Evolutionary conservation across 176 grass and related monocot species (phyloP), one percentile per base, ranked within the genome.

Genomic region (Avena eriantha): DNA sequence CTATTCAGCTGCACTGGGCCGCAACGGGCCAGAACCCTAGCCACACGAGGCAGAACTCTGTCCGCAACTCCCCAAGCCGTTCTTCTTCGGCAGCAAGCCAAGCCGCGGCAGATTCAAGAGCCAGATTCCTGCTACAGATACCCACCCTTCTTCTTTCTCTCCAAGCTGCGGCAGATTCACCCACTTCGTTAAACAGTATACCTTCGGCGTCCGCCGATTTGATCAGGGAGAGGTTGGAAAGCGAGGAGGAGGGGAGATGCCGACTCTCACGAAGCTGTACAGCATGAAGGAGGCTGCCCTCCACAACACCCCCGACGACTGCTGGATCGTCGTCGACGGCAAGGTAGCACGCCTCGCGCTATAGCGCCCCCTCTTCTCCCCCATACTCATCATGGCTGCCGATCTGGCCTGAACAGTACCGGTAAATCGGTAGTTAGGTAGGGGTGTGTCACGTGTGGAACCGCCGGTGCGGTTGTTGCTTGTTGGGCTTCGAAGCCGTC

Each of bases 311-410:
- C 78, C 77, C 14, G 91, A 95, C 1, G 95, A 93, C 88, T 95
- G 91, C 91, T 93, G 85, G 93, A 87, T 98, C 87, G 91, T 95
- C 91, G 36, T 98, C 79, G 85, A 92, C 87, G 91, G 95, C 87
- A 98, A 93, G 87, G 93, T 97, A 87, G 79, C 56, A 3, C 45
- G 4, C 10, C 75, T 31, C 7, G 16, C 51, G 51, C 51, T 4
- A 18, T 18, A 46, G 59, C 78, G 13, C 77, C 43, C 45, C 46
- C 47, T 14, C 9, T 24, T 3, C 43, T 57, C 41, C 69, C 21
- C 45, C 18, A 0, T 13, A 69, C 60, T 19, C 11, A 11, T 19
- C 11, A 11, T 49, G 18, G 11, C n/a, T 64, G 43, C 21, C 50
- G 73, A 53, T 76, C 73, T 76, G 48, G 45, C 77, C 71, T 13